phyloP scores from a whole-genome alignment of 441 rosid species.

The Brassica hybrid region DNA sequence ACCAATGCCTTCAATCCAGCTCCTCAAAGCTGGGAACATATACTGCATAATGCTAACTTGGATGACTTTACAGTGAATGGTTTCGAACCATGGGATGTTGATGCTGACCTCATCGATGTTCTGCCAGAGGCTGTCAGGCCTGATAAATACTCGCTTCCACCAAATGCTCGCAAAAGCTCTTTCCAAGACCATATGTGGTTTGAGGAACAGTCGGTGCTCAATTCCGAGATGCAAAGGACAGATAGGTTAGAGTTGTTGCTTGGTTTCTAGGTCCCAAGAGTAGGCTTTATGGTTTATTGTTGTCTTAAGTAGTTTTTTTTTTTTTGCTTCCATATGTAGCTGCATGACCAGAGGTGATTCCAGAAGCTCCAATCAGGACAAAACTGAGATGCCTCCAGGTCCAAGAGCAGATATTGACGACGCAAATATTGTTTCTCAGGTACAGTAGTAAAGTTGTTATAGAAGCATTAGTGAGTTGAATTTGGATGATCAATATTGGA shows the following conservation, averaged over 20 bases:
- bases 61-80: conserved; percentile 64
- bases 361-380: too few relatives aligned
- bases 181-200: conserved; percentile 45
- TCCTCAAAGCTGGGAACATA: conserved; percentile 83
- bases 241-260: conserved; percentile 56
- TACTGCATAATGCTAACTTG: conserved; percentile 69
- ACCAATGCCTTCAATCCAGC: conserved; percentile 7
- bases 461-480: conserved; percentile 11
- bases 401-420: conserved; percentile 59
- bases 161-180: conserved; percentile 52
- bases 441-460: conserved; percentile 39
- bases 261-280: conserved; percentile 7
- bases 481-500: too few relatives aligned
- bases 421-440: conserved; percentile 63
- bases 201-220: too few relatives aligned
- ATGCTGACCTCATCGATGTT: conserved; percentile 48
- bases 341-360: too few relatives aligned
- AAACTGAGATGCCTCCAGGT: conserved; percentile 42
- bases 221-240: conserved; percentile 63
- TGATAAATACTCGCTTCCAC: conserved; percentile 50
- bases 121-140: conserved; percentile 49
- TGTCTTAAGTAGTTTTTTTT: too few relatives aligned
- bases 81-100: conserved; percentile 63
- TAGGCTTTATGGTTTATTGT: conserved; percentile 12
- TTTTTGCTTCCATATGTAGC: conserved; percentile 15